Percentiles rank a stretch among this genome's conserved stretches.
These are phyloP conservation scores for Diplotaxis tenuifolia DNA, from an alignment of 345 rosid species.

Conservation along the genomic window DNA sequence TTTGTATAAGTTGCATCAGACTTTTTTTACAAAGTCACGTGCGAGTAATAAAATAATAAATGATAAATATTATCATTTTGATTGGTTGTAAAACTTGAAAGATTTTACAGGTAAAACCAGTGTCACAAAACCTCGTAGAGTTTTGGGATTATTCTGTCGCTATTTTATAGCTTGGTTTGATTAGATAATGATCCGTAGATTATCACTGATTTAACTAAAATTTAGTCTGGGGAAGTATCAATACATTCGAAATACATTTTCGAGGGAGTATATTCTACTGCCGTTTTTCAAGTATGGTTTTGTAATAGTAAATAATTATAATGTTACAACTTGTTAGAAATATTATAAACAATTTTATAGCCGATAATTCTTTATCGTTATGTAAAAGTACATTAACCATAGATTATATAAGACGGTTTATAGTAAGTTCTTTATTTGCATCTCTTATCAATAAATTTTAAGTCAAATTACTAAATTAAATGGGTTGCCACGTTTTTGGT, in stretches of 20 bases:
- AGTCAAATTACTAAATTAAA: too few relatives aligned
- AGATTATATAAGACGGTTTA: too few relatives aligned
- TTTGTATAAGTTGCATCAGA: not conserved
- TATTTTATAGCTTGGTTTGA: not conserved
- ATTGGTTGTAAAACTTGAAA: not conserved
- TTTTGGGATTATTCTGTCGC: not conserved
- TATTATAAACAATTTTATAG: too few relatives aligned
- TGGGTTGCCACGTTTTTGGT: too few relatives aligned
- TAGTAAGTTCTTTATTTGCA: too few relatives aligned
- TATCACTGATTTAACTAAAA: not conserved
- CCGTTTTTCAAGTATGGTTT: not conserved
- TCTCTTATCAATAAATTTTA: too few relatives aligned
- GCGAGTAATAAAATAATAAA: not conserved
- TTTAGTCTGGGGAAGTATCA: not conserved
- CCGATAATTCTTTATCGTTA: too few relatives aligned
- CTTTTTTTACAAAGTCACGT: not conserved
- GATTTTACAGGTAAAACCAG: not conserved
- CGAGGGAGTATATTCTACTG: conserved; percentile 11
- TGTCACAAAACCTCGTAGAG: not conserved
- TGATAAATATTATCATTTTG: not conserved
- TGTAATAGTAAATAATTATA: not conserved
- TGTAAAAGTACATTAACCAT: too few relatives aligned
- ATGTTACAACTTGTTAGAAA: too few relatives aligned
- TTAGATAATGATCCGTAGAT: not conserved
- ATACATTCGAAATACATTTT: not conserved